Evolutionary conservation across 768 basidiomycete genomes (phyloP), one percentile per base, ranked within the genome.

Genomic region (Mycena galopus): DNA sequence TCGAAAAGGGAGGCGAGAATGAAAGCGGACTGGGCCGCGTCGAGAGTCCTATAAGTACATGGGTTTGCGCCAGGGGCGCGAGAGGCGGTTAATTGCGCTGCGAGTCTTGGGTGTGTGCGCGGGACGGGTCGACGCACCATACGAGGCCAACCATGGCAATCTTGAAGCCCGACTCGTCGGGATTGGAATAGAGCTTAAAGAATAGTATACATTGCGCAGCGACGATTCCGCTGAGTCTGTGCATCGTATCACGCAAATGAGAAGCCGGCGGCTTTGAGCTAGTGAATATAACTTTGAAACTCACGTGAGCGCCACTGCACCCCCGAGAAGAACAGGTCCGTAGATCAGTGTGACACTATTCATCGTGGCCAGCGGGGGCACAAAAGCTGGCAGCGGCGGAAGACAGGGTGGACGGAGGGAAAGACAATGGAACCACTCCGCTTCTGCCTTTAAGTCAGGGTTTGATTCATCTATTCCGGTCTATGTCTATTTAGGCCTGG

Each of bases 171-270:
- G 32, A 60, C 23, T 80, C 79, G 9, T 77, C 72, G 35, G 77
- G 74, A 61, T 78, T 78, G 1, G 77, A 73, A 61, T 78, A 80
- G 1, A 78, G 23, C 59, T 75, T 78, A 76, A 78, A 80, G 61
- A 78, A 80, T 55, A 77, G 69, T 35, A 78, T 69, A 56, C 78
- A 78, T 71, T 80, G 79, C 6, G 77, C 71, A 0, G 73, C 77
- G 37, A 78, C 73, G 44, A 78, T 57, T 37, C 79, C 79, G 50
- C 77, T 77, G 33, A 80, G 73, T 57, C 79, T 80, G 65, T 30
- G n/a, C 12, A 10, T 2, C 32, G 56, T 4, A 8, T 14, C 8
- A 23, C n/a, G n/a, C 10, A 10, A 21, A 44, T 11, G 55, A 30
- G 25, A 30, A 5, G 21, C n/a, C n/a, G n/a, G n/a, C n/a, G n/a